phyloP scores from a whole-genome alignment of 345 rosid genomes.

The Citrus unshiu region DNA sequence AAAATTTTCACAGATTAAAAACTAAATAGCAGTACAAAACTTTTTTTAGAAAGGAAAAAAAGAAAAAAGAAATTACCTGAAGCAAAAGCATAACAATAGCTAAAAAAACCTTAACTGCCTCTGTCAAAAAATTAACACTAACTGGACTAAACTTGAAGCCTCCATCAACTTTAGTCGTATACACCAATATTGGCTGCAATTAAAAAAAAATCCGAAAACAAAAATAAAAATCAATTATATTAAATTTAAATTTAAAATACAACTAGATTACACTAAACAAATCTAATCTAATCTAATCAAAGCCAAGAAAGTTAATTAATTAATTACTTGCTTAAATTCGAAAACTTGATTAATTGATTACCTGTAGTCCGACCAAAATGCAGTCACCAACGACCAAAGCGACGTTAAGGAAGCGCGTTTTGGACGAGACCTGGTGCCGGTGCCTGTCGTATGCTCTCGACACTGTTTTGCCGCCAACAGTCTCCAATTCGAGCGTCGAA shows the following conservation, averaged over 20 bases:
- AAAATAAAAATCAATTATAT: no score
- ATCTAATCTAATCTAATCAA: neutral
- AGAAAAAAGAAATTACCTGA: slow-evolving; percentile 38
- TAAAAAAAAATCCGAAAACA: neutral
- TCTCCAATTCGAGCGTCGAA: slow-evolving; percentile 29
- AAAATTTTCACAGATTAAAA: neutral
- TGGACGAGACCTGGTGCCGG: slow-evolving; percentile 39
- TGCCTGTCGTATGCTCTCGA: slow-evolving; percentile 59
- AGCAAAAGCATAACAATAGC: slow-evolving; percentile 66
- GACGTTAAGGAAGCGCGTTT: slow-evolving; percentile 46
- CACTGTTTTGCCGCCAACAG: slow-evolving; percentile 37
- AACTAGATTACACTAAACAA: neutral
- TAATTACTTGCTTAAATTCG: neutral
- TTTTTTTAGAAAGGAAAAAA: neutral
- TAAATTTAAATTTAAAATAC: neutral
- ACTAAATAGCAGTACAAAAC: neutral
- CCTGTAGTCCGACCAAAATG: slow-evolving; percentile 62
- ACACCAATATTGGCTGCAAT: slow-evolving; percentile 64
- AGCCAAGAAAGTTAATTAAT: neutral
- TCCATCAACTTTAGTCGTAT: slow-evolving; percentile 81
- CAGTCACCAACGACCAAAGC: slow-evolving; percentile 72
- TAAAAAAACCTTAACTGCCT: slow-evolving; percentile 63
- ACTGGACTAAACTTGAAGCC: slow-evolving; percentile 70
- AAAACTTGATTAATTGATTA: slow-evolving; percentile 7
- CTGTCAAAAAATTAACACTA: slow-evolving; percentile 78